These are phyloP conservation scores for Prunus dulcis DNA, from an alignment of 306 rosid genomes.

Conservation along the genomic window DNA sequence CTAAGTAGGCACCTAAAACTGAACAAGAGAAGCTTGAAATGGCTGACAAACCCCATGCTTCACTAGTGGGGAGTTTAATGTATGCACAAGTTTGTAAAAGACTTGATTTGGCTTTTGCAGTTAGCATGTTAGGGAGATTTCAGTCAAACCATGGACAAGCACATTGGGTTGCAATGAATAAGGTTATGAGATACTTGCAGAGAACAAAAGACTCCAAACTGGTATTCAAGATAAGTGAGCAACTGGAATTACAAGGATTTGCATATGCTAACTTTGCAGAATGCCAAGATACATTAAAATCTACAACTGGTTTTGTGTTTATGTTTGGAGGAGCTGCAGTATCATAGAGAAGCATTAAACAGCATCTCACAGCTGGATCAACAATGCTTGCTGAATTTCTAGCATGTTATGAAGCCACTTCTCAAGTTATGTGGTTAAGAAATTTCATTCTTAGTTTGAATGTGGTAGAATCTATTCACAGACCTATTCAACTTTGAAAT, in stretches of 20 bases:
- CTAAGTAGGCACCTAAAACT: no score
- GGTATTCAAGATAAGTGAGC: no score
- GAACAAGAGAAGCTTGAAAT: no score
- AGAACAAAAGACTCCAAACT: no score
- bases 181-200: neutral
- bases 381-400: neutral
- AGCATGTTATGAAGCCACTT: neutral
- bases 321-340: neutral
- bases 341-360: neutral
- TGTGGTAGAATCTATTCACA: neutral
- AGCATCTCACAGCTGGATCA: rapidly evolving
- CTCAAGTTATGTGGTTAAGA: neutral
- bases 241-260: no score
- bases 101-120: neutral
- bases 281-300: no score
- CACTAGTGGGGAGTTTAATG: neutral
- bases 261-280: no score
- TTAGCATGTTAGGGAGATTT: neutral
- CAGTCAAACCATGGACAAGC: neutral
- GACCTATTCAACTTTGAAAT: neutral
- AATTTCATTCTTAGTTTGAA: neutral
- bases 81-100: neutral
- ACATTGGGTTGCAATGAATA: neutral
- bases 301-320: no score
- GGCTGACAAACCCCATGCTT: no score